Conservation (phyloP, 2,329 filamentous ascomycete genomes). For the Colletotrichum chlorophyti region DNA sequence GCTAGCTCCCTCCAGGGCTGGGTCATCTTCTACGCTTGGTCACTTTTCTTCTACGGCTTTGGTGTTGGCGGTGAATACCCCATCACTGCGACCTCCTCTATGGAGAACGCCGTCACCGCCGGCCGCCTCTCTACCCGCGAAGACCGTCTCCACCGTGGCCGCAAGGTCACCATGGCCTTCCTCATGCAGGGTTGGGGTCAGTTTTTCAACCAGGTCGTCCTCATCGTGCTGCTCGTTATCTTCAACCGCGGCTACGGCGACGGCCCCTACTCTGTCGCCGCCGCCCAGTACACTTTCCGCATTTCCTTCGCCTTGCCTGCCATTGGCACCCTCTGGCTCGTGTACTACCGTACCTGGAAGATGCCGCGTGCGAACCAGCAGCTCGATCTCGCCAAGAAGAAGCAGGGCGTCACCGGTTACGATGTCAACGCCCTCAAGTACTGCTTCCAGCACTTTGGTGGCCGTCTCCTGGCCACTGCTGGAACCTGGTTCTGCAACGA, state of each 20-base stretch:
- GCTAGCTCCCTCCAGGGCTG: constrained; percentile 86
- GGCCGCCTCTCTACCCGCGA: constrained; percentile 90
- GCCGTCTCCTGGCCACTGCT: constrained; percentile 84
- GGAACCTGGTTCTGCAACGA: constrained; percentile 96
- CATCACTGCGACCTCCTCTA: constrained; percentile 94
- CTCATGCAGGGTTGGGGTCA: constrained; percentile 99
- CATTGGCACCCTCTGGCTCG: constrained; percentile 89
- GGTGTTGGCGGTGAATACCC: constrained; percentile 89
- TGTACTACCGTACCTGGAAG: constrained; percentile 95
- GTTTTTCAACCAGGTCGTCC: constrained; percentile 88
- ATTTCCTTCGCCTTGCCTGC: constrained; percentile 92
- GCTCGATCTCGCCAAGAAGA: constrained; percentile 83
- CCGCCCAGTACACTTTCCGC: constrained; percentile 90
- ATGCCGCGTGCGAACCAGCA: constrained; percentile 90
- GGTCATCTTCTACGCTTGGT: constrained; percentile 97
- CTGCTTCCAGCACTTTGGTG: constrained; percentile 84
- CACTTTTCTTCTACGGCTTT: constrained; percentile 78
- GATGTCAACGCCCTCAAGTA: constrained; percentile 82
- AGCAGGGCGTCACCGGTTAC: constrained; percentile 81
- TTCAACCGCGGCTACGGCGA: constrained; percentile 68
- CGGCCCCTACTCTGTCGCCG: constrained; percentile 78
- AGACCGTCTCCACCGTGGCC: constrained; percentile 92
- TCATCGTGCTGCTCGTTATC: constrained; percentile 86
- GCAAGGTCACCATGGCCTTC: constrained; percentile 95
- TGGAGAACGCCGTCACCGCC: constrained; percentile 87